Conservation (phyloP, 495 filamentous ascomycete species). For the Aspergillus carlsbadensis region DNA sequence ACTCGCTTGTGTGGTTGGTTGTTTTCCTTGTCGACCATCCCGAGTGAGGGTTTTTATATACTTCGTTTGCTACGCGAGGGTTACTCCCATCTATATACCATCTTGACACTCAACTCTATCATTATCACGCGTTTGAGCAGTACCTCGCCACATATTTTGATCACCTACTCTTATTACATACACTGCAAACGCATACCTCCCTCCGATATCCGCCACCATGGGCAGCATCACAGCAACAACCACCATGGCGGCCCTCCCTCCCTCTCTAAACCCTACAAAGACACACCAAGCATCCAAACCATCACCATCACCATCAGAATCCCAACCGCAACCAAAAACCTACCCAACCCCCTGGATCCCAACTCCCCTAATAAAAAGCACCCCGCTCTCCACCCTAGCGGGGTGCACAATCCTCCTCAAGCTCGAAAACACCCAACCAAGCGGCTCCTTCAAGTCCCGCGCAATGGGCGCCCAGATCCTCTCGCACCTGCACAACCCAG, state of each 20-base stretch:
- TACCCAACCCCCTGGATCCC: conserved; percentile 62
- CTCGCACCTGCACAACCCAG: conserved; percentile 48
- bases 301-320: conserved; percentile 32
- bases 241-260: neutral
- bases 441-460: conserved; percentile 92
- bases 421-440: conserved; percentile 89
- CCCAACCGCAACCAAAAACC: conserved; percentile 22
- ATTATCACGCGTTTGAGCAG: too few species aligned
- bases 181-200: too few species aligned
- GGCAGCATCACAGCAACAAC: conserved; percentile 17
- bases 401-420: conserved; percentile 87
- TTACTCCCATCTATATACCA: neutral
- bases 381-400: conserved; percentile 64
- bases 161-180: too few species aligned
- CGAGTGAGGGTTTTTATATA: neutral
- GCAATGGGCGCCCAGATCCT: conserved; percentile 82
- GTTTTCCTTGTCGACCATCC: neutral
- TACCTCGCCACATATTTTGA: too few species aligned
- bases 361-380: conserved; percentile 71
- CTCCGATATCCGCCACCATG: conserved; percentile 20
- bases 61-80: neutral
- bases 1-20: neutral
- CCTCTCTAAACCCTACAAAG: neutral
- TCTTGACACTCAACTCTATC: neutral
- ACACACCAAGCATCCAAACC: too few species aligned